These are phyloP conservation scores for Penicillium crystallinum DNA, from an alignment of 495 filamentous ascomycete genomes.

Conservation along the genomic window DNA sequence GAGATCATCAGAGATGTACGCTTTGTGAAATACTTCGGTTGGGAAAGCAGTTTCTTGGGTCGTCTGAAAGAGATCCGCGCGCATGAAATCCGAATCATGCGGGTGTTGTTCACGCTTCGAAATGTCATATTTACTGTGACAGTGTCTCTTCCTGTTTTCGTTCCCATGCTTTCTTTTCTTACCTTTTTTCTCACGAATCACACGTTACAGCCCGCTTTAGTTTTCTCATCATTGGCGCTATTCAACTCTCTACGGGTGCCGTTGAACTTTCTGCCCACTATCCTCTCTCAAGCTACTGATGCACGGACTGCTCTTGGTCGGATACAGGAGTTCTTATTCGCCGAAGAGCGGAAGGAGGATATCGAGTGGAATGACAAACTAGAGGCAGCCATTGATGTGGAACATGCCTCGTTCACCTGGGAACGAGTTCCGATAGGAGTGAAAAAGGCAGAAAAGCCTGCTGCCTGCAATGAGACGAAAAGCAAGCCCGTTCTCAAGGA, in stretches of 20 bases:
- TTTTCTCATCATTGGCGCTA: constrained; percentile 88
- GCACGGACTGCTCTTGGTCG: constrained; percentile 77
- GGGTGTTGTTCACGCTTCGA: constrained; percentile 71
- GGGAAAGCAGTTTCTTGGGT: constrained; percentile 77
- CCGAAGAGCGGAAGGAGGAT: constrained; percentile 79
- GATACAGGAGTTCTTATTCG: constrained; percentile 78
- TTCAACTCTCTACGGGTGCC: constrained; percentile 90
- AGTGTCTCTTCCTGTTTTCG: constrained; percentile 78
- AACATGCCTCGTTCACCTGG: constrained; percentile 84
- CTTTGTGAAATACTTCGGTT: constrained; percentile 95
- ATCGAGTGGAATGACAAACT: constrained; percentile 57
- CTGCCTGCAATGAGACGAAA: constrained; percentile 35
- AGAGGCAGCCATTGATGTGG: constrained; percentile 64
- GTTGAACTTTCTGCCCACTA: constrained; percentile 77
- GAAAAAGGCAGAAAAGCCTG: constrained; percentile 27
- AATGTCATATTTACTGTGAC: constrained; percentile 78
- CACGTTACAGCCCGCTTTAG: constrained; percentile 62
- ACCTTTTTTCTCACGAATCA: constrained; percentile 77
- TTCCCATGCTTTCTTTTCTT: constrained; percentile 92
- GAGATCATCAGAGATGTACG: constrained; percentile 86
- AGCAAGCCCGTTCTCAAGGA: constrained; percentile 20
- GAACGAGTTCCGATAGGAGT: constrained; percentile 49
- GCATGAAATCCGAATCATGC: constrained; percentile 64
- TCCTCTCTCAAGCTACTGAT: constrained; percentile 84
- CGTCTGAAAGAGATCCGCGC: constrained; percentile 64